Conservation (phyloP, 495 filamentous ascomycete genomes). For the Saxophila tyrrhenica region DNA sequence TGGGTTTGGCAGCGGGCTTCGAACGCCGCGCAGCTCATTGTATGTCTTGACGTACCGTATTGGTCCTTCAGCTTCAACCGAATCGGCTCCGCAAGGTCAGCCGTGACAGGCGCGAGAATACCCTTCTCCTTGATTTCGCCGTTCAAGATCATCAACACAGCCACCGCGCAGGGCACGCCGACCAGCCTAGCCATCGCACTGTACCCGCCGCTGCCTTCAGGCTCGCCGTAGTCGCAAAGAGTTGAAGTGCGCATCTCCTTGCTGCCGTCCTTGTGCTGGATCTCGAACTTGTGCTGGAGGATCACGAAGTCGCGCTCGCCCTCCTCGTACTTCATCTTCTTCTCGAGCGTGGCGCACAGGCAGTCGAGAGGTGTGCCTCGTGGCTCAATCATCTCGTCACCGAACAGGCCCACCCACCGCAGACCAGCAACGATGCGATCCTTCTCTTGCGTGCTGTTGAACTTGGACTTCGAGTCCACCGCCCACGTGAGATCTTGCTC, state of each 20-base stretch:
- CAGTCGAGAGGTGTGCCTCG: conserved; percentile 29
- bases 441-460: conserved; percentile 60
- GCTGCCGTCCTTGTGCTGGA: conserved; percentile 67
- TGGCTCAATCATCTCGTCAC: conserved; percentile 58
- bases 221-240: conserved; percentile 75
- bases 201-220: conserved; percentile 47
- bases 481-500: conserved; percentile 58
- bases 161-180: conserved; percentile 49
- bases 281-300: conserved; percentile 88
- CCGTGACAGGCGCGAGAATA: conserved; percentile 69
- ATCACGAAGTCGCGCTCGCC: conserved; percentile 75
- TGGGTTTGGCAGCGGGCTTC: too few species aligned
- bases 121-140: conserved; percentile 69
- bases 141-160: conserved; percentile 56
- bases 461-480: conserved; percentile 63
- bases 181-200: conserved; percentile 84
- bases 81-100: conserved; percentile 52
- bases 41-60: too few species aligned
- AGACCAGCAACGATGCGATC: conserved; percentile 65
- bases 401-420: conserved; percentile 81
- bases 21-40: too few species aligned
- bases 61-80: conserved; percentile 37
- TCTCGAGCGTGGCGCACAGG: conserved; percentile 77
- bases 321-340: conserved; percentile 81
- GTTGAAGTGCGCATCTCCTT: conserved; percentile 70